Base-by-base conservation (phyloP, 495 filamentous ascomycete species). In the Lindgomyces ingoldianus region DNA sequence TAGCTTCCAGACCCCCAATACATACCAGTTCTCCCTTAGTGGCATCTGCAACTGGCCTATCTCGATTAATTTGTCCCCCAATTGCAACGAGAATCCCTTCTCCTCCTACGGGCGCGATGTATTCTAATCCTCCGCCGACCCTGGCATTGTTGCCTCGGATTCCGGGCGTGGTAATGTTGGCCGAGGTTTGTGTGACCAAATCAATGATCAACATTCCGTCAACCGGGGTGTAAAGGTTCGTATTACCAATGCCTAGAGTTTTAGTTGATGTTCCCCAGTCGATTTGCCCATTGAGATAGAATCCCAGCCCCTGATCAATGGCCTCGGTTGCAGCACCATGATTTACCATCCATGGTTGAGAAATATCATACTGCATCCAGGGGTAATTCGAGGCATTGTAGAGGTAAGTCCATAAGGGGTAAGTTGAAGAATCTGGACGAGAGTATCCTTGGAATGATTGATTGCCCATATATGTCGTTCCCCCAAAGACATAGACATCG, bases 261-360 rank as follows among this genome's bases (percentile, higher is more conserved):
- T 63, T 30, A 12, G 46, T 14, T 1, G 62, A 62, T 12, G 70
- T 75, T 4, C 76, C 76, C 25, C 65, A 65, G 57, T 81, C 74
- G 39, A 79, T 62, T 51, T 72, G 62, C 0, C 78, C 79, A 60
- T 79, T 79, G 42, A 81, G 67, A 46, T 73, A 81, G 61, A 81
- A 79, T 11, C 57, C 74, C 0, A 79, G 65, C 4, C 74, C 71
- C 22, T 71, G 74, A 26, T 77, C 70, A 36, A 68, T 62, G 6
- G 74, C 73, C 29, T 78, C 76, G 16, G 78, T 69, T 47, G 55
- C 74, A 16, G 74, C 72, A 11, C 78, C 78, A 18, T 70, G 69
- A 25, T 67, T 75, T 21, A 77, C 79, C 22, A 70, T 72, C 51
- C 73, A 62, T 8, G 72, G 66, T 21, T 64, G 57, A 30, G 62